A percentile compares a stretch with the other conserved stretches of the same genome.
These are phyloP conservation scores for Wickerhamomyces bisporus DNA, from an alignment of 805 yeast species.

Conservation along the genomic window DNA sequence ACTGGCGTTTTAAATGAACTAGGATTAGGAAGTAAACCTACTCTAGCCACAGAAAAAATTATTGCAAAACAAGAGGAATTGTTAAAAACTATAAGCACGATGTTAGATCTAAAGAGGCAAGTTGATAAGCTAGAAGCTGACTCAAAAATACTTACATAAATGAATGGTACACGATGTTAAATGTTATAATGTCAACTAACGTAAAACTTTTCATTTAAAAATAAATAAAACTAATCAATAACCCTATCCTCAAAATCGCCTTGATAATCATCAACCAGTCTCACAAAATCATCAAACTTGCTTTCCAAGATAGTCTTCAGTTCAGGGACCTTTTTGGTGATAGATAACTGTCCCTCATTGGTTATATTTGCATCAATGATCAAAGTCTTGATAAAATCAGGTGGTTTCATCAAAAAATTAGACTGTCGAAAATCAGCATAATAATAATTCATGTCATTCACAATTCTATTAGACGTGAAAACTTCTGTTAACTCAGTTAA, in stretches of 20 bases:
- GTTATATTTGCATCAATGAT: conserved; percentile 14
- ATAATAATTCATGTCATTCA: conserved; percentile 5
- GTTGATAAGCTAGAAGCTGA: conserved; percentile 86
- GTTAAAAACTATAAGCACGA: conserved; percentile 58
- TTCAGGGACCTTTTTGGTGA: neutral
- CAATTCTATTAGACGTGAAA: conserved; percentile 9
- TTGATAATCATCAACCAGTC: conserved; percentile 5
- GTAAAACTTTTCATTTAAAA: too few species aligned
- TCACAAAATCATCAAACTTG: conserved; percentile 1
- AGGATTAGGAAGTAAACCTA: conserved; percentile 75
- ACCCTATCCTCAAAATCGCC: neutral
- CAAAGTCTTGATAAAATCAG: conserved; percentile 12
- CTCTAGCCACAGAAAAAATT: conserved; percentile 79
- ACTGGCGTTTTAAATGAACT: conserved; percentile 66
- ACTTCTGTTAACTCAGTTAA: conserved; percentile 9
- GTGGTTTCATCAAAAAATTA: conserved; percentile 13
- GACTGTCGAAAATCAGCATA: conserved; percentile 3
- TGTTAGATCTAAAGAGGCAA: conserved; percentile 81
- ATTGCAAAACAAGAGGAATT: conserved; percentile 73
- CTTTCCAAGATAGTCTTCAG: neutral
- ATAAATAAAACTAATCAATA: too few species aligned
- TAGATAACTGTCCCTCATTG: neutral
- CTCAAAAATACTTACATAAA: conserved; percentile 39
- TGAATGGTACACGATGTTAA: too few species aligned
- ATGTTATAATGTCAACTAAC: too few species aligned